These are phyloP conservation scores for Lepidopterella palustris DNA, from an alignment of 495 filamentous ascomycete species.

Conservation along the genomic window DNA sequence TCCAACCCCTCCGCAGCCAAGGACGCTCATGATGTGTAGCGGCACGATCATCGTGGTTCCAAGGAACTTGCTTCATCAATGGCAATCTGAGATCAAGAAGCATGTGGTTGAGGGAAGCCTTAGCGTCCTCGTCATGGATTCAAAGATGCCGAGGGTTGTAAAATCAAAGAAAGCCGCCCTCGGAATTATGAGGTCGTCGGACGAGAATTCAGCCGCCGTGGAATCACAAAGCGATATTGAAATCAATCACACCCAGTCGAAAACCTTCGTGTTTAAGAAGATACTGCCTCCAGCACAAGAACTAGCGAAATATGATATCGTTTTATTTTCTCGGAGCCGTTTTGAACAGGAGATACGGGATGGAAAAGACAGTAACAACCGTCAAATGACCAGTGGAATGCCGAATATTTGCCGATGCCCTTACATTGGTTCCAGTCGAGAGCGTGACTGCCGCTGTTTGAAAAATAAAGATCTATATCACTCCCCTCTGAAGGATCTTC, in stretches of 20 bases:
- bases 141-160: neutral
- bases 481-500: slow-evolving; percentile 62
- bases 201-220: too few species aligned
- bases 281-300: slow-evolving; percentile 52
- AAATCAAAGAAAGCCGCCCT: neutral
- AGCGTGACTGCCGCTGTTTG: slow-evolving; percentile 41
- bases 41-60: slow-evolving; percentile 67
- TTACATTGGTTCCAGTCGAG: slow-evolving; percentile 40
- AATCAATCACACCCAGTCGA: neutral
- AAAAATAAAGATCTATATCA: slow-evolving; percentile 39
- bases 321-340: slow-evolving; percentile 67
- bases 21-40: slow-evolving; percentile 55
- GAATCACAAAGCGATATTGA: too few species aligned
- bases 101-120: slow-evolving; percentile 58
- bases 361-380: slow-evolving; percentile 37
- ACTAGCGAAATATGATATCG: slow-evolving; percentile 65
- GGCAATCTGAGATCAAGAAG: slow-evolving; percentile 58
- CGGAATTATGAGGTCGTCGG: too few species aligned
- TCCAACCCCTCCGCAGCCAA: slow-evolving; percentile 34
- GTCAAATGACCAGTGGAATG: slow-evolving; percentile 13
- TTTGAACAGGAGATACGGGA: slow-evolving; percentile 57
- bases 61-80: slow-evolving; percentile 62
- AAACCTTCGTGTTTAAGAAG: slow-evolving; percentile 35
- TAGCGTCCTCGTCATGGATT: slow-evolving; percentile 53
- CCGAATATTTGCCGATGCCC: slow-evolving; percentile 38